Base-by-base conservation (phyloP, 2,329 filamentous ascomycete species). In the Aureobasidium sp. region DNA sequence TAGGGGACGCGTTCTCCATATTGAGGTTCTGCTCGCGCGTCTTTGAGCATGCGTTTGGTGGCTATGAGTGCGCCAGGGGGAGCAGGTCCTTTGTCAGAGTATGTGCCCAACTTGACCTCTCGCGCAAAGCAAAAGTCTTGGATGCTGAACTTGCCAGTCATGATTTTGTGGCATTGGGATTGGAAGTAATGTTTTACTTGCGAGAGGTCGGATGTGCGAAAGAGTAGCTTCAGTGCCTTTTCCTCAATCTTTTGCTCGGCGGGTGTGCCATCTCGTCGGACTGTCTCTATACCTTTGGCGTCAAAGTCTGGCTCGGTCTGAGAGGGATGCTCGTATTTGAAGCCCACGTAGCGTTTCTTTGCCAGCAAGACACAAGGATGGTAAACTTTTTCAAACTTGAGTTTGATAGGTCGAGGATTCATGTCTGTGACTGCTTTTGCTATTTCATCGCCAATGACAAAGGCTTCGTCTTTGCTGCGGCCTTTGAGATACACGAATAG, bases 341-440 rank as follows among this genome's bases (percentile, higher is more conserved):
- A 97, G 6, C 95, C 95, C 4, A 97, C 95, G 69, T 99, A 99
- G 61, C 94, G 88, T 72, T 99, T 99, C 78, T 99, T 99, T 20
- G 95, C 91, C 0, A 99, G 82, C 5, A 99, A 81, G 0, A 97
- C 86, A 71, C 93, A 97, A 0, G 95, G 94, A 66, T 96, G 89
- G 74, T 99, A 99, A 1, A 99, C 93, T 69, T 99, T 99, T 73
- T 99, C 94, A 68, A 99, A 97, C 72, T 97, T 97, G 65, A 99
- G 87, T 75, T 96, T 97, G 67, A 99, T 80, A 0, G 94, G 94
- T 1, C 87, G 84, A 2, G 94, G 95, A 70, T 97, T 99, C 78
- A 89, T 88, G 61, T 90, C 84, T 0, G 94, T 97, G 62, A 99
- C 85, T 15, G 87, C 87, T 69, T 89, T 84, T 37, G 92, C 88